Conservation (phyloP, 306 rosid genomes). For the Lathyrus oleraceus region DNA sequence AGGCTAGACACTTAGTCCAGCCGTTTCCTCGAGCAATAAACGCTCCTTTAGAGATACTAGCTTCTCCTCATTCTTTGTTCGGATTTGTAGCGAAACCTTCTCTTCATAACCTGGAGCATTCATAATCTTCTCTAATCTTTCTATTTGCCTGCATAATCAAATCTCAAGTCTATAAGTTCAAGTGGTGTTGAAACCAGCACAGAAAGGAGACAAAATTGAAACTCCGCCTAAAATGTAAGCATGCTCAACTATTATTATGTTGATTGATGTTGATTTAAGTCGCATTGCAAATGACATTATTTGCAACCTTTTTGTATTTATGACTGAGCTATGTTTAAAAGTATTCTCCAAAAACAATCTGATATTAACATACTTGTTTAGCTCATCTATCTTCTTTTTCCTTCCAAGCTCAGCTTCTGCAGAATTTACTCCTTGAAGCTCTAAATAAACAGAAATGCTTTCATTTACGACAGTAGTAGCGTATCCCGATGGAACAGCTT, state of each 20-base stretch:
- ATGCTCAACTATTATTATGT: not conserved
- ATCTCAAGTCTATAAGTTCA: slow-evolving; percentile 9
- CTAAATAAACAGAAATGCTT: slow-evolving; percentile 51
- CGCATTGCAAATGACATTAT: slow-evolving; percentile 11
- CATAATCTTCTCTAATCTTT: slow-evolving; percentile 59
- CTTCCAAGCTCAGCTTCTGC: slow-evolving; percentile 45
- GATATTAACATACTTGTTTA: slow-evolving; percentile 42
- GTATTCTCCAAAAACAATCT: not conserved
- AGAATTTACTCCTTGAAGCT: slow-evolving; percentile 42
- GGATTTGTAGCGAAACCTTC: slow-evolving; percentile 59
- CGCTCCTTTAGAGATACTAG: slow-evolving; percentile 68
- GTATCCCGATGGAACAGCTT: slow-evolving; percentile 43
- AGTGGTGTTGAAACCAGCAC: not conserved
- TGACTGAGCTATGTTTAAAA: slow-evolving; percentile 14
- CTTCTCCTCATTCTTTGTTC: slow-evolving; percentile 59
- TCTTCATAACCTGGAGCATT: slow-evolving; percentile 73
- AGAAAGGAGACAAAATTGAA: not conserved
- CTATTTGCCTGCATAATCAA: slow-evolving; percentile 54
- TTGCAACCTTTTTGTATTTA: not conserved
- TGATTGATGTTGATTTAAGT: not conserved
- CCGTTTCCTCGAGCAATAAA: slow-evolving; percentile 63
- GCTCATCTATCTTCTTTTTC: slow-evolving; percentile 52
- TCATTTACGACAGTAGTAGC: slow-evolving; percentile 45
- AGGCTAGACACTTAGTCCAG: slow-evolving; percentile 50
- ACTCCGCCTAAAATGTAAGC: not conserved